Base-by-base conservation (phyloP, 139 green algal species). In the Deuterostichococcus epilithicus region DNA sequence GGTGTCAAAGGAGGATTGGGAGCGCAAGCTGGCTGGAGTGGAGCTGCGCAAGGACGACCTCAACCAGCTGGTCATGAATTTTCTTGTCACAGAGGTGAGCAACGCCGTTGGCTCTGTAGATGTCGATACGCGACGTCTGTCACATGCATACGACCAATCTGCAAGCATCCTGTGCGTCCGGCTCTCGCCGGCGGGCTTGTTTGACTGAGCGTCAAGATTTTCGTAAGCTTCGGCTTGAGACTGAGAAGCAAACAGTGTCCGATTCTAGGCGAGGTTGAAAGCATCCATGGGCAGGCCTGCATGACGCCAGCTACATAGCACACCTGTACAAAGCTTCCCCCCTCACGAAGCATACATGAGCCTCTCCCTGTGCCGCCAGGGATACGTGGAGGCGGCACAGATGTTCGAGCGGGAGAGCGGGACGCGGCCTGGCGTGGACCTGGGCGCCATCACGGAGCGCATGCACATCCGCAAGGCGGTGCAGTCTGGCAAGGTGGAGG, bases 41-140 rank as follows among this genome's bases (percentile, higher is more conserved):
- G 76, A 81, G 15, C 69, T 99, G 0, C 74, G 80, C 18, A 96
- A 96, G 81, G 86, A 96, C 67, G 93, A 97, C 78, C 94, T 98
- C 89, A 98, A 99, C 79, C 74, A 75, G 23, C 83, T 99, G 1
- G 82, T 99, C 15, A 98, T 99, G 94, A 94, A 99, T 82, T 99
- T 95, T 65, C 76, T 99, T 0, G 89, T 98, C 1, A 98, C 95
- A n/a, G 95, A 98, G 92, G 93, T 95, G 81, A 3, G 76, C 42
- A n/a, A n/a, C n/a, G n/a, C n/a, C n/a, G n/a, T n/a, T n/a, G n/a
- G n/a, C n/a, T n/a, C n/a, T n/a, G n/a, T n/a, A n/a, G n/a, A n/a
- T n/a, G n/a, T n/a, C n/a, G n/a, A n/a, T n/a, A n/a, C n/a, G n/a
- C n/a, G n/a, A n/a, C n/a, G n/a, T n/a, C n/a, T n/a, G n/a, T n/a